Percentiles rank a stretch among this genome's conserved stretches.
Conservation (phyloP, 2,329 filamentous ascomycete genomes). For the Pestalotiopsis fici region DNA sequence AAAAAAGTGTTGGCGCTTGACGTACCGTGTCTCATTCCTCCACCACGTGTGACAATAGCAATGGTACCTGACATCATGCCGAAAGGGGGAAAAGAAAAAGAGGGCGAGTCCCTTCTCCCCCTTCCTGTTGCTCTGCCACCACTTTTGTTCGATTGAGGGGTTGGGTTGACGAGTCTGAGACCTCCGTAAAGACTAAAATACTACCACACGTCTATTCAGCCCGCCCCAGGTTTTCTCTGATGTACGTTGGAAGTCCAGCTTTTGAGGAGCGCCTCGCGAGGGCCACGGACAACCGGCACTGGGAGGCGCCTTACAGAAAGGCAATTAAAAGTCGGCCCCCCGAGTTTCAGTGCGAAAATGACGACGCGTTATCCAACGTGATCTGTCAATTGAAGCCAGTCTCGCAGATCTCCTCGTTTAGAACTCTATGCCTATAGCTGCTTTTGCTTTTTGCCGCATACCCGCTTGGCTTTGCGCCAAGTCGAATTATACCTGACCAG, state of each 20-base stretch:
- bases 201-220: background rate
- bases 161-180: background rate
- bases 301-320: background rate
- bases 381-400: background rate
- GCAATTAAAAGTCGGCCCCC: too few relatives aligned
- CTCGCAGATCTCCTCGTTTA: background rate
- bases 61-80: background rate
- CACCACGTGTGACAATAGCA: background rate
- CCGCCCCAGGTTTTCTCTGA: background rate
- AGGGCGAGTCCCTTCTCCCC: background rate
- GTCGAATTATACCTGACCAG: too few relatives aligned
- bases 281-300: background rate
- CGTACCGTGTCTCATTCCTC: background rate
- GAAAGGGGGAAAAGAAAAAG: too few relatives aligned
- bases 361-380: background rate
- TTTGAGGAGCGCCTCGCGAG: background rate
- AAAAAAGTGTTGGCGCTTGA: background rate
- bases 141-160: background rate
- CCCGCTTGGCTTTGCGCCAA: too few relatives aligned
- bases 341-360: background rate
- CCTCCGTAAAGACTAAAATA: background rate
- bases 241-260: background rate
- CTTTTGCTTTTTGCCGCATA: too few relatives aligned
- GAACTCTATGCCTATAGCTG: background rate
- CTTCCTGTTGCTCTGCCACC: background rate